Evolutionary conservation across 352 stramenopile genomes (phyloP).

Genomic region (Thalassiosira livingstoniorum): DNA sequence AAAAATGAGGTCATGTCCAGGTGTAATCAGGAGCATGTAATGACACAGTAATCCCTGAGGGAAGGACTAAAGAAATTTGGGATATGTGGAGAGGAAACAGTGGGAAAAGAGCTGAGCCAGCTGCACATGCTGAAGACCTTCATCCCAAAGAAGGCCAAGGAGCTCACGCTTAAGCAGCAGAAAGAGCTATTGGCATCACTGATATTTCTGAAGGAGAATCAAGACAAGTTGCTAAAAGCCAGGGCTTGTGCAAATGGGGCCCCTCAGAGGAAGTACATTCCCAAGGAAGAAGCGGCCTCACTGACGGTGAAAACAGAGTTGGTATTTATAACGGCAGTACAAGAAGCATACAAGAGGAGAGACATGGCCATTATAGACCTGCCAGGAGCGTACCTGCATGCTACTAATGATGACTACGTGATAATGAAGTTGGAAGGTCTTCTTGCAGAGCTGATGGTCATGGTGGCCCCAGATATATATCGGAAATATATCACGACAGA

Average conservation of each 20-base stretch:
- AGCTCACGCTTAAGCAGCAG: no score
- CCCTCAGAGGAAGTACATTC: slow-evolving; percentile 14
- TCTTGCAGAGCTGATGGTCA: slow-evolving; percentile 8
- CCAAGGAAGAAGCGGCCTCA: slow-evolving; percentile 15
- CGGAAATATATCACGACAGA: slow-evolving; percentile 11
- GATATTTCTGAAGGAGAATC: slow-evolving; percentile 4
- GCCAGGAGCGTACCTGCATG: slow-evolving; percentile 19
- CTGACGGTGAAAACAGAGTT: slow-evolving; percentile 1
- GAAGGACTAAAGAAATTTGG: not conserved
- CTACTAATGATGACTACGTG: slow-evolving; percentile 1
- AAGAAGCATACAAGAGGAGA: not conserved
- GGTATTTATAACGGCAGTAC: not conserved
- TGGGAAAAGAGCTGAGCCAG: not conserved
- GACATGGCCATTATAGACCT: slow-evolving; percentile 16
- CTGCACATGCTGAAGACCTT: not conserved
- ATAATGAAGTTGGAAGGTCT: not conserved
- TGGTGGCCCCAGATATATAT: slow-evolving; percentile 5
- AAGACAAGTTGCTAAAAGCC: slow-evolving; percentile 9
- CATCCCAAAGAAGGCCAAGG: no score
- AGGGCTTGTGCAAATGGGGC: not conserved
- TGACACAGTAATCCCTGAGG: not conserved
- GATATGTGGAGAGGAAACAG: not conserved
- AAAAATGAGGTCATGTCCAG: not conserved
- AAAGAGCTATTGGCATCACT: not conserved
- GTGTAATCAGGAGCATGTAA: not conserved